These are phyloP conservation scores for Cymbopogon flexuosus DNA, from an alignment of 202 grass and related monocot genomes.

Conservation along the genomic window DNA sequence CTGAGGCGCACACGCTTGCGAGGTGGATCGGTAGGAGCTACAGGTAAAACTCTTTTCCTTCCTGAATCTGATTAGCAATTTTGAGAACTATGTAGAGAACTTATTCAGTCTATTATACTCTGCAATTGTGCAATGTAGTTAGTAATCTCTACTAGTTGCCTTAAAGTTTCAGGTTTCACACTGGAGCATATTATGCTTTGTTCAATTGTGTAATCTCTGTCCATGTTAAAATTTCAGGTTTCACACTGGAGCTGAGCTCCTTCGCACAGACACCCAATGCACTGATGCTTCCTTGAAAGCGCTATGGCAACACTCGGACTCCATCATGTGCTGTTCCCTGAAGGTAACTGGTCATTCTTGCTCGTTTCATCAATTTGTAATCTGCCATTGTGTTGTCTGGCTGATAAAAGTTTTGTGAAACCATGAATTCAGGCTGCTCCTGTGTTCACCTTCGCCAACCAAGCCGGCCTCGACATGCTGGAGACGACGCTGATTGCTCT, in stretches of 20 bases:
- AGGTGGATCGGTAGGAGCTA: conserved; percentile 91
- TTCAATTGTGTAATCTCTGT: conserved; percentile 7
- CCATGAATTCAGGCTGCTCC: conserved; percentile 56
- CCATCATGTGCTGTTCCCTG: conserved; percentile 90
- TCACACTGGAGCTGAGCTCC: conserved; percentile 73
- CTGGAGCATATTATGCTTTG: not conserved
- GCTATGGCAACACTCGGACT: conserved; percentile 85
- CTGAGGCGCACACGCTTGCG: conserved; percentile 70
- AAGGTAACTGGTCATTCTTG: conserved; percentile 44
- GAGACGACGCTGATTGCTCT: conserved; percentile 78
- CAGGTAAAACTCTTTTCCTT: conserved; percentile 35
- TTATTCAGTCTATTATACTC: not conserved
- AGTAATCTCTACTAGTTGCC: too few relatives aligned
- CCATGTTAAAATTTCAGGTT: conserved; percentile 26
- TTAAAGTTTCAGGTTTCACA: too few relatives aligned
- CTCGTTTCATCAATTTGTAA: not conserved
- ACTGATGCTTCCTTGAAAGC: conserved; percentile 66
- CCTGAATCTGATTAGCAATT: not conserved
- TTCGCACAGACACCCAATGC: conserved; percentile 46
- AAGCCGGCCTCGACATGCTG: conserved; percentile 85
- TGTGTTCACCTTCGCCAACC: conserved; percentile 84
- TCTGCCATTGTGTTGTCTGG: not conserved
- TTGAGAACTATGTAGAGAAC: not conserved
- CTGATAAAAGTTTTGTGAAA: not conserved
- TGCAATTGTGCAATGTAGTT: too few relatives aligned